These are phyloP conservation scores for Scutellaria minor DNA, from an alignment of 257 asterid species.

Conservation along the genomic window DNA sequence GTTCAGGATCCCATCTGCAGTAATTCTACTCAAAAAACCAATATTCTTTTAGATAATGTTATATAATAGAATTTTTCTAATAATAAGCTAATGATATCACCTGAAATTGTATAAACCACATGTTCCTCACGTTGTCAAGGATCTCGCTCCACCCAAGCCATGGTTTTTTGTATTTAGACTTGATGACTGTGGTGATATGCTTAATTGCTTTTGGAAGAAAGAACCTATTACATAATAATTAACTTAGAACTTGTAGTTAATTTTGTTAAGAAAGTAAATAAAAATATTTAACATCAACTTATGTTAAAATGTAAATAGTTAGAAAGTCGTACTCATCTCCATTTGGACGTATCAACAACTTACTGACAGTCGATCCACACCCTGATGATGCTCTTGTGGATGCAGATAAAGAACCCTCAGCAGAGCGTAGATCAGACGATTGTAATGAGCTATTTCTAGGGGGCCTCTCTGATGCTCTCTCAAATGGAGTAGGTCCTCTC, in stretches of 20 bases:
- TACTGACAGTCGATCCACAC: not conserved
- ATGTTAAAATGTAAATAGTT: not conserved
- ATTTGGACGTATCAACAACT: not conserved
- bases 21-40: not conserved
- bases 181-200: not conserved
- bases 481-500: no score
- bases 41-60: not conserved
- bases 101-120: not conserved
- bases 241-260: no score
- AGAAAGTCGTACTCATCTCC: not conserved
- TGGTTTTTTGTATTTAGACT: not conserved
- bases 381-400: not conserved
- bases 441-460: not conserved
- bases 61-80: not conserved
- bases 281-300: no score
- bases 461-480: not conserved
- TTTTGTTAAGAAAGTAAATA: no score
- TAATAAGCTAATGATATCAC: not conserved
- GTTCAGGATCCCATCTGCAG: not conserved
- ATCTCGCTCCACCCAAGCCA: not conserved
- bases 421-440: not conserved
- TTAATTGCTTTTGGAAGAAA: not conserved
- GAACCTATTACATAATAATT: not conserved
- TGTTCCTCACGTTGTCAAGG: not conserved
- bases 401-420: not conserved